Percentiles rank a stretch among this genome's conserved stretches.
Evolutionary conservation across 768 basidiomycete species (phyloP).

Genomic region (Mrakia blollopis): DNA sequence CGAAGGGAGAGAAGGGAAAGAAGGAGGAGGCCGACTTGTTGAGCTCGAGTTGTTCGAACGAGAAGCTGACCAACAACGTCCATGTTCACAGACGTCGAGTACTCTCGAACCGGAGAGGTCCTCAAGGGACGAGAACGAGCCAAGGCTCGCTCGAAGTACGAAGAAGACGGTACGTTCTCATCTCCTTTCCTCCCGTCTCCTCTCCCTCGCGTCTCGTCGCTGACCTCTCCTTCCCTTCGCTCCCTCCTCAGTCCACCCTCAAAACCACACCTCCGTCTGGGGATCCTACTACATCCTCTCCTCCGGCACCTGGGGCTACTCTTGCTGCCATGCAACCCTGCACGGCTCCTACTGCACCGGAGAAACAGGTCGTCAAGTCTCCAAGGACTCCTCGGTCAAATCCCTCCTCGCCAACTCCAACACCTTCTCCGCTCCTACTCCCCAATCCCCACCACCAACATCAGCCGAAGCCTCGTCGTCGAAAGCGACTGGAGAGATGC

Average conservation of each 20-base stretch:
- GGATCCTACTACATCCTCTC: conserved; percentile 84
- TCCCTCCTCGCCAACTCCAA: conserved; percentile 50
- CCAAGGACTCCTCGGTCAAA: conserved; percentile 66
- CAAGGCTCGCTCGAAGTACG: conserved; percentile 85
- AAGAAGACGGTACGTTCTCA: conserved; percentile 75
- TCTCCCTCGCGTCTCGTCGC: not conserved
- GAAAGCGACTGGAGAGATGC: conserved; percentile 4
- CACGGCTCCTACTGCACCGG: conserved; percentile 91
- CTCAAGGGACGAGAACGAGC: conserved; percentile 86
- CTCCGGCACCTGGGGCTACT: conserved; percentile 80
- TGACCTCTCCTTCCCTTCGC: not conserved
- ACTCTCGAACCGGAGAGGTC: conserved; percentile 82
- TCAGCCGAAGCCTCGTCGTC: conserved; percentile 31
- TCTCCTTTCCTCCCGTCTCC: conserved; percentile 1
- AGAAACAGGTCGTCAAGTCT: conserved; percentile 68
- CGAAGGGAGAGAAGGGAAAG: not conserved
- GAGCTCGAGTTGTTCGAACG: not conserved
- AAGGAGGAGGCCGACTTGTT: too few species aligned
- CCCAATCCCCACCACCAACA: conserved; percentile 34
- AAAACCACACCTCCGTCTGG: conserved; percentile 96
- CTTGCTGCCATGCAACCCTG: conserved; percentile 82
- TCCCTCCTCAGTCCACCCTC: conserved; percentile 61
- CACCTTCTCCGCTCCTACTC: conserved; percentile 37
- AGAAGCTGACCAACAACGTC: not conserved
- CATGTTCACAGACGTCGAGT: conserved; percentile 66